phyloP scores from a whole-genome alignment of 805 yeast genomes.

The Monosporozyma siamensis region DNA sequence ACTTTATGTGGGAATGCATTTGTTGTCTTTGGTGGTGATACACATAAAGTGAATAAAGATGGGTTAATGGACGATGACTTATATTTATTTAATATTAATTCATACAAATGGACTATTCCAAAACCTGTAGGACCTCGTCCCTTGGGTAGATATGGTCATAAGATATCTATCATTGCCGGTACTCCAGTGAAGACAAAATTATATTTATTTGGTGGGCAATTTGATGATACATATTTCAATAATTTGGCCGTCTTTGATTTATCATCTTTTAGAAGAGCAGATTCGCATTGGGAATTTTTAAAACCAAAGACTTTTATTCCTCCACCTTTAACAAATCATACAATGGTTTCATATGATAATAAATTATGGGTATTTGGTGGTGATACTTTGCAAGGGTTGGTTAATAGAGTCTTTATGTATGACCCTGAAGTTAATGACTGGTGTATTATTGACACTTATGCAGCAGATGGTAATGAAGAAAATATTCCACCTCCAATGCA shows the following conservation, averaged over 20 bases:
- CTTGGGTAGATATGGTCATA: slow-evolving; percentile 89
- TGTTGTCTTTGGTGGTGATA: slow-evolving; percentile 94
- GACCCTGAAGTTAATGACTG: slow-evolving; percentile 63
- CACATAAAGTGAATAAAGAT: slow-evolving; percentile 65
- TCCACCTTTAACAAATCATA: slow-evolving; percentile 84
- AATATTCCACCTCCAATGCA: slow-evolving; percentile 69
- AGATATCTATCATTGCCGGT: slow-evolving; percentile 65
- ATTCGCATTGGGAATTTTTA: slow-evolving; percentile 75
- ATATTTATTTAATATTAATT: slow-evolving; percentile 73
- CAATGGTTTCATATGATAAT: slow-evolving; percentile 73
- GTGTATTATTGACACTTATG: slow-evolving; percentile 56
- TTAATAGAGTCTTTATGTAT: slow-evolving; percentile 70
- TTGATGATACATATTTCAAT: slow-evolving; percentile 70
- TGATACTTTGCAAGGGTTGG: slow-evolving; percentile 60
- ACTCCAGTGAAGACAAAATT: slow-evolving; percentile 50
- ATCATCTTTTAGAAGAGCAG: slow-evolving; percentile 73
- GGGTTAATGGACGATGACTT: slow-evolving; percentile 83
- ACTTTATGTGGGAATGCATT: slow-evolving; percentile 91
- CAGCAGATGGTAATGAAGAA: slow-evolving; percentile 14
- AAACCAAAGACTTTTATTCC: slow-evolving; percentile 40
- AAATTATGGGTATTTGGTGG: slow-evolving; percentile 90
- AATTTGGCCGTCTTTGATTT: slow-evolving; percentile 83
- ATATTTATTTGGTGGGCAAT: slow-evolving; percentile 91
- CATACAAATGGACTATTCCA: slow-evolving; percentile 73
- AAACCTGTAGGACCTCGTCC: slow-evolving; percentile 70